A percentile compares a stretch with the other conserved stretches of the same genome.
These are phyloP conservation scores for Candida ovalis DNA, from an alignment of 805 yeast genomes.

Conservation along the genomic window DNA sequence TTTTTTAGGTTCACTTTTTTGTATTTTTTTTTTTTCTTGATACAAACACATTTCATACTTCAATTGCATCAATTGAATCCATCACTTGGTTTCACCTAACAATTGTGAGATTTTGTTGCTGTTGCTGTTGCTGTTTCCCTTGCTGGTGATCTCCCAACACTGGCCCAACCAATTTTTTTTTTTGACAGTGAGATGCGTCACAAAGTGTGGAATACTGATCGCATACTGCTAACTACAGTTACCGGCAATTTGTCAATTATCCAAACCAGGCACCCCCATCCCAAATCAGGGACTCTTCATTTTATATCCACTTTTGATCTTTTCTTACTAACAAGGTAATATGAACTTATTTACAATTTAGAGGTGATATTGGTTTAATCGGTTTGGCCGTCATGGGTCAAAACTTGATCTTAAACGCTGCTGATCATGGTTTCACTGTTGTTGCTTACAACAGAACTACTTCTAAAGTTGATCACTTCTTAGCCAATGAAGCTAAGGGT, in stretches of 20 bases:
- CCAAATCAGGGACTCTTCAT: too few species aligned
- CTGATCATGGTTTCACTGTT: conserved; percentile 98
- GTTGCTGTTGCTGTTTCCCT: too few species aligned
- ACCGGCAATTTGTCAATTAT: too few species aligned
- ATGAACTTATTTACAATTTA: conserved; percentile 15
- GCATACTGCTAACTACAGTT: too few species aligned
- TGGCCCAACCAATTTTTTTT: background rate
- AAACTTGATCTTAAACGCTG: conserved; percentile 94
- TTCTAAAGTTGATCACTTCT: conserved; percentile 90
- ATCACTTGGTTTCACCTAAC: too few species aligned
- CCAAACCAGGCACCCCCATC: too few species aligned
- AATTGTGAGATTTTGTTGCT: too few species aligned
- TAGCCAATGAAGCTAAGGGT: conserved; percentile 95
- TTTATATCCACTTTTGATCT: too few species aligned
- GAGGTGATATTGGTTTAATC: conserved; percentile 96
- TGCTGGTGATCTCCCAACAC: too few species aligned
- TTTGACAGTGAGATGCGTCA: background rate
- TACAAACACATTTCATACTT: background rate
- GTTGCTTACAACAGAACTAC: conserved; percentile 98
- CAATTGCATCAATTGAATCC: background rate
- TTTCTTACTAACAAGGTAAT: conserved; percentile 13
- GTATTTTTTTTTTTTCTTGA: background rate
- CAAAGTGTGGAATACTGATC: too few species aligned
- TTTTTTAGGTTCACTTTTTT: background rate
- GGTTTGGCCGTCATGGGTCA: conserved; percentile 99